Percentiles rank a stretch among this genome's conserved stretches.
Conservation (phyloP, 495 filamentous ascomycete species). For the Corynascus novoguineensis region DNA sequence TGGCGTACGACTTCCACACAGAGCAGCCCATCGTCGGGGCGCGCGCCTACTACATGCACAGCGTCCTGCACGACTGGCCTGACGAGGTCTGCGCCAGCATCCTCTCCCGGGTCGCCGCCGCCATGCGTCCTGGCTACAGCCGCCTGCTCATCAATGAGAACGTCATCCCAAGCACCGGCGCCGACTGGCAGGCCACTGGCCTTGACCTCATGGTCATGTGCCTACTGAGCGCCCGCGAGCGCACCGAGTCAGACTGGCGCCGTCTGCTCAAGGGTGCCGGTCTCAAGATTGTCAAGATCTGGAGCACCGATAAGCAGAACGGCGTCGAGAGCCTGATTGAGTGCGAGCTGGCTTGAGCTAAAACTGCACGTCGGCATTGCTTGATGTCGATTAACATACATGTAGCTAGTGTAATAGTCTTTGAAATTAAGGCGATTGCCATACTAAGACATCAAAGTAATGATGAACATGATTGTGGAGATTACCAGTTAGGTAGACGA, state of each 20-base stretch:
- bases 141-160: constrained; percentile 50
- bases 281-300: constrained; percentile 37
- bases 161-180: constrained; percentile 40
- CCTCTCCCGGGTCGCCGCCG: constrained; percentile 31
- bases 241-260: constrained; percentile 28
- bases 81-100: constrained; percentile 38
- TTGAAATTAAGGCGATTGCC: no score
- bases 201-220: constrained; percentile 29
- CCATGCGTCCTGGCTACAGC: constrained; percentile 43
- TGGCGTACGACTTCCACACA: constrained; percentile 35
- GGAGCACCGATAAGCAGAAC: constrained; percentile 18
- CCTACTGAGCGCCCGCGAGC: constrained; percentile 21
- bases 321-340: constrained; percentile 42
- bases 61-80: constrained; percentile 46
- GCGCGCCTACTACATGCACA: constrained; percentile 42
- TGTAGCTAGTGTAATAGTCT: no score
- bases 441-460: no score
- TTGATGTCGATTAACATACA: no score
- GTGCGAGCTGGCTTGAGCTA: constrained; percentile 11
- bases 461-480: no score
- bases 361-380: no score
- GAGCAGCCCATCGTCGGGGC: constrained; percentile 41
- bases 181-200: constrained; percentile 41
- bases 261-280: constrained; percentile 29
- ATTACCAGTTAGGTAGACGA: no score